These are phyloP conservation scores for Jamesozyma piceae DNA, from an alignment of 805 yeast genomes.

Conservation along the genomic window DNA sequence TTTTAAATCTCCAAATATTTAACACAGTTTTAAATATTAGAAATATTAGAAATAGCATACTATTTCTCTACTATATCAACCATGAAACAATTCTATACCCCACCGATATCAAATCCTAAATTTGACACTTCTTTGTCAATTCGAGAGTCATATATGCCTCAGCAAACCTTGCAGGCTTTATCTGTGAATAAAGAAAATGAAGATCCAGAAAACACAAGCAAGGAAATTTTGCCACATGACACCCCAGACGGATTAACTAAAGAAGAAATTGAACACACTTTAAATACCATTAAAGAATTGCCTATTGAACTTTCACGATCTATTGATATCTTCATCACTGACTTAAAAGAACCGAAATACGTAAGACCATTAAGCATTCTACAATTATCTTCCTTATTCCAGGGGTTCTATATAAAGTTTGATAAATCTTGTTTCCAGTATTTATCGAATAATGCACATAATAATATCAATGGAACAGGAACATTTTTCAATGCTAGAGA, in stretches of 20 bases:
- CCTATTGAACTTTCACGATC: conserved; percentile 22
- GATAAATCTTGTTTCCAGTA: conserved; percentile 26
- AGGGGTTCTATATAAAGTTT: conserved; percentile 24
- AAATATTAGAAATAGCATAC: background rate
- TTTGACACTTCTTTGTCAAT: conserved; percentile 23
- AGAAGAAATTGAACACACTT: conserved; percentile 20
- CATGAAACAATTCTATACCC: conserved; percentile 21
- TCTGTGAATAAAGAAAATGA: background rate
- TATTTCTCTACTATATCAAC: background rate
- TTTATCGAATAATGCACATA: conserved; percentile 5
- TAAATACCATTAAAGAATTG: conserved; percentile 12
- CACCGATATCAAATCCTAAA: conserved; percentile 24
- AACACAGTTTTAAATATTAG: background rate
- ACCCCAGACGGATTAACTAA: conserved; percentile 5
- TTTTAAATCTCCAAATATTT: too few species aligned
- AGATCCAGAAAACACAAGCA: background rate
- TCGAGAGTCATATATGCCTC: conserved; percentile 19
- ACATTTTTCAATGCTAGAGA: conserved; percentile 23
- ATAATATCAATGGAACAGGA: background rate
- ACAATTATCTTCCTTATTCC: conserved; percentile 26
- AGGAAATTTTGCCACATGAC: background rate
- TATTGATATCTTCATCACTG: conserved; percentile 24
- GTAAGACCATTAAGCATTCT: conserved; percentile 22
- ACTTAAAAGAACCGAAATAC: conserved; percentile 30
- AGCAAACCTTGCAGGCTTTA: background rate